These are phyloP conservation scores for Lizanozyma gosingica DNA, from an alignment of 1,139 yeast species.

Conservation along the genomic window DNA sequence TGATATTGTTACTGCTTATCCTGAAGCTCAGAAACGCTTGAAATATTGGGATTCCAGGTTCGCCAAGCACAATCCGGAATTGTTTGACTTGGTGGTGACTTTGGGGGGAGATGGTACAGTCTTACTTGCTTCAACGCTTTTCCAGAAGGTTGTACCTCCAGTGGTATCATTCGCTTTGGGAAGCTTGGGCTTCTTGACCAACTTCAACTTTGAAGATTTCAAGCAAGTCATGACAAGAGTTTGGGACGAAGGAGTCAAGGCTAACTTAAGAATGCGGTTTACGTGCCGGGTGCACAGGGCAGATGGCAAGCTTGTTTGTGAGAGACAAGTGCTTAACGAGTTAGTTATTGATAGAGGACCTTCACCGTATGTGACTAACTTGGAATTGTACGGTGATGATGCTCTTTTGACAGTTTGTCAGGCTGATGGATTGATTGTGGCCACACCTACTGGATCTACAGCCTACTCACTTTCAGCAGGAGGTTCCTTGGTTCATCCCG, in stretches of 20 bases:
- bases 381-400: constrained; percentile 78
- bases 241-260: constrained; percentile 61
- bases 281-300: constrained; percentile 57
- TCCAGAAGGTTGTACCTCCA: constrained; percentile 80
- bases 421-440: constrained; percentile 82
- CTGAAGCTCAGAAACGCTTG: constrained; percentile 35
- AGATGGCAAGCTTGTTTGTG: constrained; percentile 52
- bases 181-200: constrained; percentile 73
- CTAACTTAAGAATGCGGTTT: constrained; percentile 74
- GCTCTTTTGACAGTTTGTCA: constrained; percentile 75
- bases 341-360: constrained; percentile 85
- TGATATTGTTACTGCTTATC: constrained; percentile 27
- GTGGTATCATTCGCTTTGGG: constrained; percentile 79
- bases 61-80: constrained; percentile 46
- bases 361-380: constrained; percentile 75
- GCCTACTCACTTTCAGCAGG: constrained; percentile 89
- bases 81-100: constrained; percentile 69
- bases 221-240: constrained; percentile 46
- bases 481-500: constrained; percentile 84
- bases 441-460: constrained; percentile 90
- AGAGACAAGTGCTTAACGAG: constrained; percentile 78
- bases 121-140: constrained; percentile 65
- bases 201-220: constrained; percentile 66
- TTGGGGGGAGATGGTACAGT: constrained; percentile 92
- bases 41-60: constrained; percentile 62